Base-by-base conservation (phyloP, 371 early-diverging fungal species). In the Capillidium rhysosporum region DNA sequence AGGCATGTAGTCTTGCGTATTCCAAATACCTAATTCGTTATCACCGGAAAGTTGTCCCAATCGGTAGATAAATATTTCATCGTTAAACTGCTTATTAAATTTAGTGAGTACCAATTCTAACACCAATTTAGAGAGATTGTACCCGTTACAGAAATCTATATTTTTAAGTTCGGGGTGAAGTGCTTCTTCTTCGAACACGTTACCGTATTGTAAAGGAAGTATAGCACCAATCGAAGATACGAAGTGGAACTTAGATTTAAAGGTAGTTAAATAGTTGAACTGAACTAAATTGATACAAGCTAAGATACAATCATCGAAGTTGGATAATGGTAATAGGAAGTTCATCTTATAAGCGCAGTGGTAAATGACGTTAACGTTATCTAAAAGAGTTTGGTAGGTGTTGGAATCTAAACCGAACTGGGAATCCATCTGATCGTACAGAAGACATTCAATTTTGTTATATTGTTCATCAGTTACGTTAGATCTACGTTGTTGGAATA, bases 21-120 rank as follows among this genome's bases (percentile, higher is more conserved):
- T 72, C 72, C 72, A 72, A 0, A 62, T 60, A 18, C 67, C 72
- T 21, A 62, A 52, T 0, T 41, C 43, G 9, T 63, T 57, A 29
- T 69, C 67, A 24, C 69, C 69, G 23, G 61, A 62, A 8, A 69
- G 61, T 57, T 69, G 72, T 3, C 69, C 69, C 25, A 69, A 49
- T 12, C 70, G 66, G 18, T 67, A 59, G 10, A 69, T 54, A 18
- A 60, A 56, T 14, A 62, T 58, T 2, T 67, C 67, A 12, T 68
- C 59, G 9, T 60, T 62, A 54, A 65, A 69, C 34, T 66, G 45
- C 0, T 43, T 40, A 14, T 61, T 56, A n/a, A 65, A 55, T 34
- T 61, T 63, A 16, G 60, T 28, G 1, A 64, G 54, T 18, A 72
- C 49, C 1, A 55, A 56, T 34, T 72, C 68, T 23, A 61, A 58